Percentiles rank a stretch among this genome's conserved stretches.
Conservation (phyloP, 345 rosid species). For the Populus tremula region DNA sequence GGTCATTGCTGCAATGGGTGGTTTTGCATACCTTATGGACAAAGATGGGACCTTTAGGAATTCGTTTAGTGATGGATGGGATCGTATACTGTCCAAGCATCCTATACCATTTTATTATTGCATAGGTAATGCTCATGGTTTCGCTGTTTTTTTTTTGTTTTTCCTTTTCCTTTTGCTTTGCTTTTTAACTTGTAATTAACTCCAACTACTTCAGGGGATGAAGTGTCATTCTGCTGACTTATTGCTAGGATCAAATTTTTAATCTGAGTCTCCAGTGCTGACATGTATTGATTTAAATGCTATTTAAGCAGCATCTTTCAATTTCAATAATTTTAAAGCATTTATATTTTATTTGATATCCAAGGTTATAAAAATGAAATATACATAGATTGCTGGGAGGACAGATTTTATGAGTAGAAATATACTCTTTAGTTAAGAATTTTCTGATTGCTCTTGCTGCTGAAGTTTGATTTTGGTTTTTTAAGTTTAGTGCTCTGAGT, state of each 20-base stretch:
- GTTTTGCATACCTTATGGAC: slow-evolving; percentile 84
- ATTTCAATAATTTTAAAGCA: slow-evolving; percentile 4
- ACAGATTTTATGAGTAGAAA: not conserved
- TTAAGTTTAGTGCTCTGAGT: not conserved
- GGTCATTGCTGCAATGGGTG: slow-evolving; percentile 75
- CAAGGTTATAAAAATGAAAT: not conserved
- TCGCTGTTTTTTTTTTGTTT: not conserved
- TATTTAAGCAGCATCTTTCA: slow-evolving; percentile 9
- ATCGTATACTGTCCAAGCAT: slow-evolving; percentile 80
- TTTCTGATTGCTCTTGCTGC: not conserved
- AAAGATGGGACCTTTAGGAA: slow-evolving; percentile 90
- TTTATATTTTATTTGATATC: not conserved
- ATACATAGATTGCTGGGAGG: not conserved
- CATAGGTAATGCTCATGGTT: slow-evolving; percentile 50
- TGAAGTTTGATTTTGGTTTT: not conserved
- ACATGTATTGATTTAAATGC: not conserved
- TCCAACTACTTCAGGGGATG: not conserved
- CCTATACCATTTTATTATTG: slow-evolving; percentile 95
- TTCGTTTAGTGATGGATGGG: slow-evolving; percentile 94
- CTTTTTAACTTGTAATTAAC: not conserved
- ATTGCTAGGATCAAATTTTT: not conserved
- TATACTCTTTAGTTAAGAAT: not conserved
- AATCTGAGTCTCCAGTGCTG: not conserved
- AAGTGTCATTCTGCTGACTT: not conserved
- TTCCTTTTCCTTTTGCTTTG: not conserved